Evolutionary conservation across 225 moss, liverwort and hornwort species (phyloP).

Genomic region (Pseudoscleropodium purum): DNA sequence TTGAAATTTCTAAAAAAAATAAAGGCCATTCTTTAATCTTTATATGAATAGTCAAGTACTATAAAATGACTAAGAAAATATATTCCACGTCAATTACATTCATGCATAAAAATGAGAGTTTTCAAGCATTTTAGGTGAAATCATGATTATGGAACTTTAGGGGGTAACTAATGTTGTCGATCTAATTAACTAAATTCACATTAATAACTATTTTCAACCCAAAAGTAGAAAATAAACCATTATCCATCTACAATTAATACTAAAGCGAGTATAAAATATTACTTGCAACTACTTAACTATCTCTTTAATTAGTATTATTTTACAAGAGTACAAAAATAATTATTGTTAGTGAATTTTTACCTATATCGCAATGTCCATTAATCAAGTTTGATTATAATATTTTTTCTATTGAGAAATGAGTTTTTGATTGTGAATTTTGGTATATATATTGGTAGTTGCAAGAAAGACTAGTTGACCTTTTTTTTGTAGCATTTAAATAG

Average conservation of each 20-base stretch:
- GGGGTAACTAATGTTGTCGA: background rate
- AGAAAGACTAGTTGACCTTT: too few species aligned
- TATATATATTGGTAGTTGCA: too few species aligned
- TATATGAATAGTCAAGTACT: background rate
- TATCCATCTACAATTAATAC: accelerated
- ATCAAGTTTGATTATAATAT: too few species aligned
- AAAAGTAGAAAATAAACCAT: background rate
- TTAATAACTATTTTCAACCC: background rate
- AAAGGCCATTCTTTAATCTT: too few species aligned
- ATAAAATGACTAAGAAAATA: background rate
- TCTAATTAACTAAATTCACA: background rate
- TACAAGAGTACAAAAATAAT: background rate
- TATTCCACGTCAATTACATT: background rate
- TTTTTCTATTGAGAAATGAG: too few species aligned
- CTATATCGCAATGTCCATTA: too few species aligned
- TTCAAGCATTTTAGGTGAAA: too few species aligned
- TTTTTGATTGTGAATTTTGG: too few species aligned
- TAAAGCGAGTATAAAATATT: background rate
- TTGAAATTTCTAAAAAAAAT: background rate
- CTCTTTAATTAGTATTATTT: background rate
- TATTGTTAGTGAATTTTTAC: background rate
- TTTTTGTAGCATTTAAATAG: too few species aligned
- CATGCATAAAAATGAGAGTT: background rate
- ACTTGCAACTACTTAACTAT: background rate
- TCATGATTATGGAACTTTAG: too few species aligned